Conservation (phyloP, 31 red algal genomes). For the Odonthalia washingtoniensis region DNA sequence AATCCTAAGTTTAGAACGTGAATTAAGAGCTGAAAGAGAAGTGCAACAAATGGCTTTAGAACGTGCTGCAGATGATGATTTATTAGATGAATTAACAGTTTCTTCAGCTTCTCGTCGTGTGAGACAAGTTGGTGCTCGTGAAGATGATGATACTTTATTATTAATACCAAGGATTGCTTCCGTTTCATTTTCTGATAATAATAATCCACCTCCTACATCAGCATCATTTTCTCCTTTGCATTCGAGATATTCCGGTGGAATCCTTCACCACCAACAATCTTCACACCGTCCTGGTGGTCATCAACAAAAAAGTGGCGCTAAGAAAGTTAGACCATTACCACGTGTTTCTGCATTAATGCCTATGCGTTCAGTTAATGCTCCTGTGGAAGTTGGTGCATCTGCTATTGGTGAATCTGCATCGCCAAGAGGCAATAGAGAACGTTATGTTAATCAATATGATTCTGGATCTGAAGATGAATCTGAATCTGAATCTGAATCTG, state of each 20-base stretch:
- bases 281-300: no score
- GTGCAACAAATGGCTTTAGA: not conserved
- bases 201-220: not conserved
- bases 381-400: no score
- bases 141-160: conserved; percentile 62
- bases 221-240: no score
- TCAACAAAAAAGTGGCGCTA: no score
- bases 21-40: not conserved
- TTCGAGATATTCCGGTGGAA: no score
- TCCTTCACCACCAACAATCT: no score
- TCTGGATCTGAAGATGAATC: no score
- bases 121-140: conserved; percentile 54
- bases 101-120: conserved; percentile 38
- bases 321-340: conserved; percentile 43
- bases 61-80: conserved; percentile 12
- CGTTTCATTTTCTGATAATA: conserved; percentile 38
- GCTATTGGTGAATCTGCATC: no score
- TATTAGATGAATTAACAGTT: conserved; percentile 12
- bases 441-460: no score
- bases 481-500: no score
- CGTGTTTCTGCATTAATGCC: conserved; percentile 51
- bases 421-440: no score
- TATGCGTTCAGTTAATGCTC: conserved; percentile 18
- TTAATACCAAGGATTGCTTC: conserved; percentile 49
- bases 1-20: conserved; percentile 36